phyloP scores from a whole-genome alignment of 2,329 filamentous ascomycete species.

The Cladophialophora psammophila region DNA sequence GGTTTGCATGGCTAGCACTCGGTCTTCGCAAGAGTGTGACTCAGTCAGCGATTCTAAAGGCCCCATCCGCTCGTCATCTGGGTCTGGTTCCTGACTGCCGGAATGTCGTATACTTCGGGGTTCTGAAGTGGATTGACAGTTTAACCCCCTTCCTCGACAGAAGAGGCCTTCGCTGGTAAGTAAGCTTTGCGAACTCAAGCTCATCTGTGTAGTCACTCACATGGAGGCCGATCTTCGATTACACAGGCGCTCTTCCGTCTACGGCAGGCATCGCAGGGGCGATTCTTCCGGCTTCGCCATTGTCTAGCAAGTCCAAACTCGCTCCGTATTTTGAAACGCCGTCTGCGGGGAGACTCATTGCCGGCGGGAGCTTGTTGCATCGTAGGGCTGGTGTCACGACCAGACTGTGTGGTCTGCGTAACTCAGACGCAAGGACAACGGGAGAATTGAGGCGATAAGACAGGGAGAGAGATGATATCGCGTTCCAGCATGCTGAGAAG shows the following conservation, averaged over 20 bases:
- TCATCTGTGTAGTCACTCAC: constrained; percentile 45
- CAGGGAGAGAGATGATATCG: not conserved
- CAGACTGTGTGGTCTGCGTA: not conserved
- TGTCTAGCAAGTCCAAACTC: constrained; percentile 32
- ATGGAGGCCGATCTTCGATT: constrained; percentile 55
- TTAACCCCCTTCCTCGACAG: constrained; percentile 40
- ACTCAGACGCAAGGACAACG: not conserved
- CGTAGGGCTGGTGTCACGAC: not conserved
- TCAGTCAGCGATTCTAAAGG: constrained; percentile 2
- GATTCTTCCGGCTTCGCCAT: constrained; percentile 54
- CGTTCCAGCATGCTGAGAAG: not conserved
- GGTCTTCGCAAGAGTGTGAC: constrained; percentile 2
- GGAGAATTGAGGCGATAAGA: not conserved
- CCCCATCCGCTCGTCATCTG: constrained; percentile 23
- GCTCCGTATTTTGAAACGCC: constrained; percentile 32
- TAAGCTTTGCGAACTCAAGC: constrained; percentile 4
- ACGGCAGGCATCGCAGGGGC: constrained; percentile 57
- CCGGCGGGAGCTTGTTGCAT: constrained; percentile 21
- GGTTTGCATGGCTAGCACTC: constrained; percentile 14
- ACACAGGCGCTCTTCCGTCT: constrained; percentile 58
- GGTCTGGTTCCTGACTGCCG: constrained; percentile 19
- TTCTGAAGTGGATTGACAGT: constrained; percentile 41
- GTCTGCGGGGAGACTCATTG: constrained; percentile 22
- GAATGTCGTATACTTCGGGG: constrained; percentile 30
- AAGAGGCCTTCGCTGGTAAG: constrained; percentile 39